Evolutionary conservation across 805 yeast species (phyloP).

Genomic region (Hanseniaspora nectarophila): DNA sequence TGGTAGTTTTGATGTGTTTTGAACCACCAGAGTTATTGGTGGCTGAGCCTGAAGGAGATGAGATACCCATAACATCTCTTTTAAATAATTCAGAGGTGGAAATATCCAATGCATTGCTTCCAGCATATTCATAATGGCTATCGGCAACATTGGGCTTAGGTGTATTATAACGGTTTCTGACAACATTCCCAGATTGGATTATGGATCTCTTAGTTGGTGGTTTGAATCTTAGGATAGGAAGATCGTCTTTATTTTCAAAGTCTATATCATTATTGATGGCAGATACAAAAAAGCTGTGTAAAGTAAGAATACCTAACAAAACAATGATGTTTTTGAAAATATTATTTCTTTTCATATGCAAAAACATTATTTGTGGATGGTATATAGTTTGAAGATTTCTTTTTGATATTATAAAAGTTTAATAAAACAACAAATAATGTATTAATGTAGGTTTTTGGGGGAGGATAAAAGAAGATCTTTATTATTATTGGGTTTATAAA

Average conservation of each 20-base stretch:
- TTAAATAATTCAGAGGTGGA: neutral
- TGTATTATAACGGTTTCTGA: neutral
- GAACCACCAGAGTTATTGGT: slow-evolving; percentile 15
- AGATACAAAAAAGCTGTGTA: slow-evolving; percentile 2
- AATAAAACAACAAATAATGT: too few relatives aligned
- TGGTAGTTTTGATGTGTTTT: slow-evolving; percentile 38
- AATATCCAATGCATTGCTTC: neutral
- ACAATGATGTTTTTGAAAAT: neutral
- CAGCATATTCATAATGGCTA: slow-evolving; percentile 5
- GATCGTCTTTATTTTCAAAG: slow-evolving; percentile 6
- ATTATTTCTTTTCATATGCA: neutral
- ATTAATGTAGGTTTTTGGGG: too few relatives aligned
- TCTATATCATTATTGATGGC: slow-evolving; percentile 9
- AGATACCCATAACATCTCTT: neutral
- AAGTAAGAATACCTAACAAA: neutral
- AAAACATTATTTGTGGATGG: neutral
- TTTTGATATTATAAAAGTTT: neutral
- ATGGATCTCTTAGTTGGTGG: neutral
- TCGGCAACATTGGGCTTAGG: neutral
- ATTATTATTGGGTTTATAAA: too few relatives aligned
- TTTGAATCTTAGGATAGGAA: slow-evolving; percentile 11
- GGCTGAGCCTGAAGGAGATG: slow-evolving; percentile 9
- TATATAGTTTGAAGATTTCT: too few relatives aligned
- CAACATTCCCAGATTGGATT: neutral
- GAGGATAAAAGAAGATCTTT: too few relatives aligned